Conservation (phyloP, 805 yeast genomes). For the Candida tallmaniae region DNA sequence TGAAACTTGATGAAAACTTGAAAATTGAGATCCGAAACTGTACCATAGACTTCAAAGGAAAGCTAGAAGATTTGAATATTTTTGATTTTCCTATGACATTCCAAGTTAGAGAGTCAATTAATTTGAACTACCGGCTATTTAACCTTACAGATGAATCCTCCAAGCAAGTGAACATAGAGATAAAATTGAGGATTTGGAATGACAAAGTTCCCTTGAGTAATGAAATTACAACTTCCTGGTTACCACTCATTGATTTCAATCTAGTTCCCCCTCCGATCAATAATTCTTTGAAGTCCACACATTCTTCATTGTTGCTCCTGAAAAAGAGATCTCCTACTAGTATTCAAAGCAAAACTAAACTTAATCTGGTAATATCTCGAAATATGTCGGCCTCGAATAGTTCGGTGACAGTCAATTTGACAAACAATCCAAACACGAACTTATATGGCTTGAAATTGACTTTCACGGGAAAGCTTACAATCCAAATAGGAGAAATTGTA, state of each 20-base stretch:
- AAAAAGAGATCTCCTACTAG: slow-evolving; percentile 1
- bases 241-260: slow-evolving; percentile 35
- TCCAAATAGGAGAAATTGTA: slow-evolving; percentile 55
- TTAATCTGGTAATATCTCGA: background rate
- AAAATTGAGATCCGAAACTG: slow-evolving; percentile 6
- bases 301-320: slow-evolving; percentile 2
- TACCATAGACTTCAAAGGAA: slow-evolving; percentile 9
- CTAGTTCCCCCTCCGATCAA: slow-evolving; percentile 36
- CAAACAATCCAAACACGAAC: slow-evolving; percentile 19
- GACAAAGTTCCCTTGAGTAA: slow-evolving; percentile 19
- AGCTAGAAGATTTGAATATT: slow-evolving; percentile 5
- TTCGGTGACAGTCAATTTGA: slow-evolving; percentile 33
- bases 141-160: slow-evolving; percentile 21
- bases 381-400: slow-evolving; percentile 12
- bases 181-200: slow-evolving; percentile 13
- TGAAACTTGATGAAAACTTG: background rate
- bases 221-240: slow-evolving; percentile 33
- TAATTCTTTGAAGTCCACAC: slow-evolving; percentile 29
- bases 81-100: slow-evolving; percentile 24
- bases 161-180: slow-evolving; percentile 7
- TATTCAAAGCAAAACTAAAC: slow-evolving; percentile 1
- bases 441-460: slow-evolving; percentile 41
- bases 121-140: slow-evolving; percentile 29
- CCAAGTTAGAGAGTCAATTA: slow-evolving; percentile 26
- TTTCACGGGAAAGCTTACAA: slow-evolving; percentile 58